Conservation (phyloP, 2,329 filamentous ascomycete genomes). For the Zasmidium citrigriseum region DNA sequence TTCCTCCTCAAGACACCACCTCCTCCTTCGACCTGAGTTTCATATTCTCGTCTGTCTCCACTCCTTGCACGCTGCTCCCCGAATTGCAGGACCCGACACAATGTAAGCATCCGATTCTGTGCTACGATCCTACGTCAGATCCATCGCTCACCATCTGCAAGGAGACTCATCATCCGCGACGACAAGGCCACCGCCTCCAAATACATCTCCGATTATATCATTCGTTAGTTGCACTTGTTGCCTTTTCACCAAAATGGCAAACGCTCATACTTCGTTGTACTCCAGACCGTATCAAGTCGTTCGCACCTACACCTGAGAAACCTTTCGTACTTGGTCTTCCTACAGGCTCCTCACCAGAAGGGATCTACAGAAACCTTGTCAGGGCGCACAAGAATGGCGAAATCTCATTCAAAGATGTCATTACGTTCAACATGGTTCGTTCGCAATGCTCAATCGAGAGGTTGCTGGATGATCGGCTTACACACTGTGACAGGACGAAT, state of each 20-base stretch:
- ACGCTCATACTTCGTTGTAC: conserved; percentile 2
- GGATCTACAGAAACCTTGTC: conserved; percentile 76
- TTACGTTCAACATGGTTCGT: conserved; percentile 84
- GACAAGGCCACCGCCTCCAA: conserved; percentile 67
- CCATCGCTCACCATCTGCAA: conserved; percentile 37
- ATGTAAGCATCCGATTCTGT: conserved; percentile 15
- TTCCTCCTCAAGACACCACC: conserved; percentile 1
- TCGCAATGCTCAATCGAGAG: neutral
- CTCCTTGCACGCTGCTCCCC: neutral
- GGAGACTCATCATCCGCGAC: conserved; percentile 83
- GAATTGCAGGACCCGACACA: conserved; percentile 2
- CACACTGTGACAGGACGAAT: neutral
- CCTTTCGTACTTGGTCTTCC: conserved; percentile 83
- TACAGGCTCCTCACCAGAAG: conserved; percentile 77
- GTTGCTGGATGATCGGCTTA: neutral
- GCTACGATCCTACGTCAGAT: neutral
- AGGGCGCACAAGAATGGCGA: conserved; percentile 68
- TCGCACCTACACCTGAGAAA: conserved; percentile 68
- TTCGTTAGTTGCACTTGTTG: conserved; percentile 53
- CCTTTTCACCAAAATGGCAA: neutral
- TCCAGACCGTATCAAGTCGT: conserved; percentile 73
- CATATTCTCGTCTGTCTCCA: neutral
- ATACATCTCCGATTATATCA: conserved; percentile 80
- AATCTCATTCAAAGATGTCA: conserved; percentile 83
- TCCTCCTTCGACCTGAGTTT: neutral